Conservation (phyloP, 441 rosid genomes). For the Syzygium malaccense region DNA sequence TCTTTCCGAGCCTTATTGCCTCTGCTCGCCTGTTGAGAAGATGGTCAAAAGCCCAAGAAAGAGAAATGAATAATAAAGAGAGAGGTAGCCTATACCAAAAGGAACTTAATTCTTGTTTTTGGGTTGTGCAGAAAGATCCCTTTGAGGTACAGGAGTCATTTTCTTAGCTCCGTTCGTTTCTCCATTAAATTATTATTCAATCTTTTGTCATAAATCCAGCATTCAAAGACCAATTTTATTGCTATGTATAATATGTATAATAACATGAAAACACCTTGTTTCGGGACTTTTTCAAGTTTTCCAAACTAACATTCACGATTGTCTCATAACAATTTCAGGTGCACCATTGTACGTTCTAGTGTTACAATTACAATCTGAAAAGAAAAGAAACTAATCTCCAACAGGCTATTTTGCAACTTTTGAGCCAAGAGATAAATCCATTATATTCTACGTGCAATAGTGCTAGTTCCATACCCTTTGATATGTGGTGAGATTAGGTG, state of each 20-base stretch:
- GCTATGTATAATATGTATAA: too few relatives aligned
- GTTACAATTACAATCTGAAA: neutral
- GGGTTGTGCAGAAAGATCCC: neutral
- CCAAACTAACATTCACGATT: neutral
- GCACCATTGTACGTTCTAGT: neutral
- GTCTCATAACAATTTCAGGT: neutral
- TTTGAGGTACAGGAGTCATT: neutral
- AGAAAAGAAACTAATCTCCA: neutral
- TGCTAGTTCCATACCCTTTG: neutral
- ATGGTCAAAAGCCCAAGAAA: neutral
- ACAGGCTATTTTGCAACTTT: neutral
- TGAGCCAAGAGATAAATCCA: neutral
- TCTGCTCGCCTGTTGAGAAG: neutral
- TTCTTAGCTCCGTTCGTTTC: neutral
- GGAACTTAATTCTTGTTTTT: neutral
- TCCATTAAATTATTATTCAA: neutral
- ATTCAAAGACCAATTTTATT: too few relatives aligned
- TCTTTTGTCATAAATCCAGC: too few relatives aligned
- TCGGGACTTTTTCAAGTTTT: neutral
- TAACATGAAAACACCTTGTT: neutral
- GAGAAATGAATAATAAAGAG: neutral
- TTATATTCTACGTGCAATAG: neutral
- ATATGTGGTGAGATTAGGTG: too few relatives aligned
- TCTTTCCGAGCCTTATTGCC: rapidly evolving
- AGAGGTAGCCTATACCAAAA: neutral